These are phyloP conservation scores for Alternaria sp. DNA, from an alignment of 2,329 filamentous ascomycete genomes.

Conservation along the genomic window DNA sequence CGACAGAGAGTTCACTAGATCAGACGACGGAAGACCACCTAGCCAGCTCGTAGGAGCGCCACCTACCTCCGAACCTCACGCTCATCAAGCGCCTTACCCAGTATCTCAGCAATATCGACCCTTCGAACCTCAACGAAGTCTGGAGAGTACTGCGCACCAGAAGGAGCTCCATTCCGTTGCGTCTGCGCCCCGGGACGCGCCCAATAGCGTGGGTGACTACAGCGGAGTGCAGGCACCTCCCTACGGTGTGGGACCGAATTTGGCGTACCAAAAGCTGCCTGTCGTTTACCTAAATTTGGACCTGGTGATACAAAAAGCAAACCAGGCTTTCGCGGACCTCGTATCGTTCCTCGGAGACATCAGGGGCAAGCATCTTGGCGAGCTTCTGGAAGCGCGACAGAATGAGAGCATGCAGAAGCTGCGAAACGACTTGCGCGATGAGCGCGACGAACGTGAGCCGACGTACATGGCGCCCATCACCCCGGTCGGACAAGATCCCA, in stretches of 20 bases:
- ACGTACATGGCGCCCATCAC: constrained; percentile 59
- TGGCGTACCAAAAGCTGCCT: constrained; percentile 38
- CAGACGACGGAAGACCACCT: constrained; percentile 37
- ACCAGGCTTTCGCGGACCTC: constrained; percentile 53
- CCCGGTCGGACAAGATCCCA: constrained; percentile 51
- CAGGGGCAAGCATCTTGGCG: constrained; percentile 49
- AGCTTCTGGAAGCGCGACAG: constrained; percentile 53
- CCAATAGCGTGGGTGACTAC: constrained; percentile 25
- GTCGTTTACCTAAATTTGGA: constrained; percentile 56
- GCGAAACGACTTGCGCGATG: constrained; percentile 53
- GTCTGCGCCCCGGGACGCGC: constrained; percentile 21
- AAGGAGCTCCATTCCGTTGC: constrained; percentile 20
- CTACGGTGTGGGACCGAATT: constrained; percentile 32
- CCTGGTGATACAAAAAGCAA: constrained; percentile 55
- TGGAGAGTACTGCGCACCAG: constrained; percentile 25
- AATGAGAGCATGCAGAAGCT: constrained; percentile 52
- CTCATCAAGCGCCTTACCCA: constrained; percentile 30
- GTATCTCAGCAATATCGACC: constrained; percentile 28
- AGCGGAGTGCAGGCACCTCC: constrained; percentile 19
- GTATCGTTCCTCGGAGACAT: constrained; percentile 49
- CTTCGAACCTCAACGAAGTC: constrained; percentile 30
- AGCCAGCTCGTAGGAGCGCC: constrained; percentile 34
- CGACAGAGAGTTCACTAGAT: constrained; percentile 44
- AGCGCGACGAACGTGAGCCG: constrained; percentile 56
- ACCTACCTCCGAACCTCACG: constrained; percentile 26